These are phyloP conservation scores for Geranium incanum DNA, from an alignment of 441 rosid species.

Conservation along the genomic window DNA sequence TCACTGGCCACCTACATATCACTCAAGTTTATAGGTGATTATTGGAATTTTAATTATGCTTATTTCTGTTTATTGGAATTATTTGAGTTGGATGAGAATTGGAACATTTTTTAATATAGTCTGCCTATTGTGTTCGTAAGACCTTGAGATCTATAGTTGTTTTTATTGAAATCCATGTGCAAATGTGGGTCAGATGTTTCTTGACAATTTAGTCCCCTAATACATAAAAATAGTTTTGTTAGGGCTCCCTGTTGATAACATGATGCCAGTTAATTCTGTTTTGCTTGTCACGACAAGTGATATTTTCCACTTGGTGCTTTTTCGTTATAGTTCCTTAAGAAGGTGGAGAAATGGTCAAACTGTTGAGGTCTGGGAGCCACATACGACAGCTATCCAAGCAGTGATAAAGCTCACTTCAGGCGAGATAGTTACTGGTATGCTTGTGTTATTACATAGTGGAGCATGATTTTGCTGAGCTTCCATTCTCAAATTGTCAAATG, in stretches of 20 bases:
- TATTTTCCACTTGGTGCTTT: constrained; percentile 15
- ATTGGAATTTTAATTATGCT: no score
- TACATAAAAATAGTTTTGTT: not conserved
- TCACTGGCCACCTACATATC: no score
- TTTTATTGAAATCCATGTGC: not conserved
- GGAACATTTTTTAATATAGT: not conserved
- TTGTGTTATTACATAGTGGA: not conserved
- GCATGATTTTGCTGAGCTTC: not conserved
- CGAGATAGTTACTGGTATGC: constrained; percentile 81
- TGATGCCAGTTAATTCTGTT: not conserved
- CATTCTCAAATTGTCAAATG: not conserved
- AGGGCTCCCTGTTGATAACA: not conserved
- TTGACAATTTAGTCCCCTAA: not conserved
- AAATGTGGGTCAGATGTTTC: no score
- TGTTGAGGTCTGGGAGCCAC: constrained; percentile 86
- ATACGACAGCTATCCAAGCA: constrained; percentile 77
- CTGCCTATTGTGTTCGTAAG: not conserved
- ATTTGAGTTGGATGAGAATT: not conserved
- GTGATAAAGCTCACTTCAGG: constrained; percentile 78
- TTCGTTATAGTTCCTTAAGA: constrained; percentile 56
- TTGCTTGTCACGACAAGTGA: constrained; percentile 16
- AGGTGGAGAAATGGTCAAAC: constrained; percentile 78
- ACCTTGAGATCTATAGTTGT: not conserved
- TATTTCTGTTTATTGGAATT: no score
- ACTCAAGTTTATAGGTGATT: no score